Conservation (phyloP, 2,329 filamentous ascomycete species). For the Shiraia sp. region DNA sequence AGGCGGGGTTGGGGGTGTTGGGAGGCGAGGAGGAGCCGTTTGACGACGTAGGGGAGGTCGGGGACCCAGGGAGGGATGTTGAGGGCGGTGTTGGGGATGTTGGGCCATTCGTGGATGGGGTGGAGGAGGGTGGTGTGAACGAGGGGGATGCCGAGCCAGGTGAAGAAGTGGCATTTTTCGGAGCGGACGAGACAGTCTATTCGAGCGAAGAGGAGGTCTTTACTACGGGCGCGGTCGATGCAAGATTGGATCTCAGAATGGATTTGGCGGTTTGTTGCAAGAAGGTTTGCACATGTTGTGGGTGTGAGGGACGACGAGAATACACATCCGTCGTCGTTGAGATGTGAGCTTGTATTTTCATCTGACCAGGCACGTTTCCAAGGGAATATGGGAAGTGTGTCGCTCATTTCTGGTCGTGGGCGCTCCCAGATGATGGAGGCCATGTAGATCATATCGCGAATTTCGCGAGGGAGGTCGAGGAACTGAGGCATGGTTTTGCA, state of each 20-base stretch:
- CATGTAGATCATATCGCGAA: slow-evolving; percentile 40
- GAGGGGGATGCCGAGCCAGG: slow-evolving; percentile 34
- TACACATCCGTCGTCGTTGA: slow-evolving; percentile 30
- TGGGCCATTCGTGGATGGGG: slow-evolving; percentile 1
- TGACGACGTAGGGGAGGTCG: slow-evolving; percentile 7
- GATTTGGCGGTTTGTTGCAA: slow-evolving; percentile 34
- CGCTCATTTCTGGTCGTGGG: slow-evolving; percentile 20
- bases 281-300: slow-evolving; percentile 35
- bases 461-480: slow-evolving; percentile 34
- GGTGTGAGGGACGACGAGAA: slow-evolving; percentile 26
- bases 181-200: slow-evolving; percentile 35
- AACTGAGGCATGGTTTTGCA: slow-evolving; percentile 25
- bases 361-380: slow-evolving; percentile 14
- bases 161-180: slow-evolving; percentile 38
- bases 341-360: slow-evolving; percentile 14
- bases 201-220: slow-evolving; percentile 17
- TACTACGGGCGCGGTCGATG: slow-evolving; percentile 21
- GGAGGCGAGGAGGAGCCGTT: slow-evolving; percentile 2
- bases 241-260: slow-evolving; percentile 32
- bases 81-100: neutral
- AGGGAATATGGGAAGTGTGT: slow-evolving; percentile 21
- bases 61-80: slow-evolving; percentile 21
- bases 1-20: neutral
- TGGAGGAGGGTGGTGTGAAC: slow-evolving; percentile 24
- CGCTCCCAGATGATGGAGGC: slow-evolving; percentile 28